Conservation (phyloP, 805 yeast species). For the Vanderwaltozyma tropicalis region DNA sequence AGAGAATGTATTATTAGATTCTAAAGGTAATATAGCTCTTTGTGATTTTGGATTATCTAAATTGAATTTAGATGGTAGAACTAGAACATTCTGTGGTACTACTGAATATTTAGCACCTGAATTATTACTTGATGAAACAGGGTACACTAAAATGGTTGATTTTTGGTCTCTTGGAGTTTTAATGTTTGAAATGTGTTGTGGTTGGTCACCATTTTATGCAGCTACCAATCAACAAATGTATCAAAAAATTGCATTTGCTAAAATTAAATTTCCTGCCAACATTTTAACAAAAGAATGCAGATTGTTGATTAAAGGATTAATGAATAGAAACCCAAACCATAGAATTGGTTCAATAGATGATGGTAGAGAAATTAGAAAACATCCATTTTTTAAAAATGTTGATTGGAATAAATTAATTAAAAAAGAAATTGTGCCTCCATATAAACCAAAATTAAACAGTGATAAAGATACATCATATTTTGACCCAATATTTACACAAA, state of each 20-base stretch:
- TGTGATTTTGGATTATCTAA: constrained; percentile 96
- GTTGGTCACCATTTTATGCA: constrained; percentile 98
- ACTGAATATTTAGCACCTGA: constrained; percentile 98
- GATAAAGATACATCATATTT: constrained; percentile 94
- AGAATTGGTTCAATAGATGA: constrained; percentile 85
- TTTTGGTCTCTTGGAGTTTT: constrained; percentile 97
- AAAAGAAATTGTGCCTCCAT: constrained; percentile 90
- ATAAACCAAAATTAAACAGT: constrained; percentile 81
- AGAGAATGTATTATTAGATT: constrained; percentile 88
- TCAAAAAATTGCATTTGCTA: constrained; percentile 96
- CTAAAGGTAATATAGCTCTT: constrained; percentile 91
- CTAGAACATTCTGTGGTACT: constrained; percentile 96
- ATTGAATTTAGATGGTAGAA: constrained; percentile 80
- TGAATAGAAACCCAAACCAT: constrained; percentile 92
- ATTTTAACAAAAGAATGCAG: constrained; percentile 87
- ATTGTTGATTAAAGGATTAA: constrained; percentile 85
- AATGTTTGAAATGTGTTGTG: constrained; percentile 98
- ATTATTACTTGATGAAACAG: constrained; percentile 85
- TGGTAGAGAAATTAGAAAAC: constrained; percentile 85
- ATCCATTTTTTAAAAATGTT: constrained; percentile 81
- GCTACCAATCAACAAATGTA: constrained; percentile 98
- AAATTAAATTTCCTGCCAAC: constrained; percentile 93
- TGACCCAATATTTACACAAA: constrained; percentile 93
- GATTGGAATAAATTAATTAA: constrained; percentile 75
- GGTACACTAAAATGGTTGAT: constrained; percentile 98